These are phyloP conservation scores for Fragilaria radians DNA, from an alignment of 108 stramenopile genomes.

Conservation along the genomic window DNA sequence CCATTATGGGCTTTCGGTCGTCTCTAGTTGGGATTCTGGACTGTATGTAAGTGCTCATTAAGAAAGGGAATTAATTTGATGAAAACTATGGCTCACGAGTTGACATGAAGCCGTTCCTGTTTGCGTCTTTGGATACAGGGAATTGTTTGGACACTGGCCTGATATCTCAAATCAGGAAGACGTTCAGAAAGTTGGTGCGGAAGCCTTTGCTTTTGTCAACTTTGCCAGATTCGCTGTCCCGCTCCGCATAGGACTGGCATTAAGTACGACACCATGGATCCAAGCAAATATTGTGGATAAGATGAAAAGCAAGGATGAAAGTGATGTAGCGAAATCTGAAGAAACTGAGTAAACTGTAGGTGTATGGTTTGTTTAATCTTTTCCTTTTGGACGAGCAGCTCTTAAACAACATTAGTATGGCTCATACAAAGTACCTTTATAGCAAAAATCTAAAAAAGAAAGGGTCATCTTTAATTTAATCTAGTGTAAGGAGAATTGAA, in stretches of 20 bases:
- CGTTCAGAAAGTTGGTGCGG: constrained; percentile 62
- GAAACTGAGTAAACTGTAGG: too few relatives aligned
- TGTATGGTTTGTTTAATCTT: too few relatives aligned
- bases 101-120: constrained; percentile 67
- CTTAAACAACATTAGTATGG: too few relatives aligned
- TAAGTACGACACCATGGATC: constrained; percentile 73
- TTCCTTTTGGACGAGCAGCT: too few relatives aligned
- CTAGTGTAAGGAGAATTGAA: too few relatives aligned
- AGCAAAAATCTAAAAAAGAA: too few relatives aligned
- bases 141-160: constrained; percentile 76
- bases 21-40: constrained; percentile 57
- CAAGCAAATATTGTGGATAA: constrained; percentile 67
- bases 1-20: background rate
- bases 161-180: constrained; percentile 70
- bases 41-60: constrained; percentile 20
- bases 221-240: constrained; percentile 88
- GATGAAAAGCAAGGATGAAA: constrained; percentile 29
- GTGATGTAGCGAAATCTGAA: too few relatives aligned
- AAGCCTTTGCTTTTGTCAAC: constrained; percentile 88
- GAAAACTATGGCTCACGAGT: too few relatives aligned
- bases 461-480: too few relatives aligned
- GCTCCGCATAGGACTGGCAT: constrained; percentile 72
- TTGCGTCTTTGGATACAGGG: constrained; percentile 51
- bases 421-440: too few relatives aligned
- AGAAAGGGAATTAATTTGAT: too few relatives aligned